Evolutionary conservation across 1,284 basidiomycete species (phyloP).

Genomic region (Spongispora temasekensis): DNA sequence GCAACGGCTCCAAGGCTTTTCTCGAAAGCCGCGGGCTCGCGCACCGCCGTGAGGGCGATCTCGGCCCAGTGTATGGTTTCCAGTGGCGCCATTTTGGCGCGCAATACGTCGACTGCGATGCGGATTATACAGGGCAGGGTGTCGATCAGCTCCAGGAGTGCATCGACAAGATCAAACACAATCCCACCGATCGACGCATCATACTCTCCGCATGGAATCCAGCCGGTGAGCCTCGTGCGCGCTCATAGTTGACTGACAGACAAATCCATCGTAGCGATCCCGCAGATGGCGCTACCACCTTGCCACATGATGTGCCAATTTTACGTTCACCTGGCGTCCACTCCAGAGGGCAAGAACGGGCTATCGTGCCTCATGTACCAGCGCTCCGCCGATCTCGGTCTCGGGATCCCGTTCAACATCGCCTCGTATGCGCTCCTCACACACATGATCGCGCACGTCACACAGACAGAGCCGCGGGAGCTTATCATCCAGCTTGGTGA

Average conservation of each 20-base stretch:
- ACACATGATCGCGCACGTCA: constrained; percentile 94
- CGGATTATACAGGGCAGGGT: constrained; percentile 84
- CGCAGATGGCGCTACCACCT: constrained; percentile 94
- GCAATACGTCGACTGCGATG: constrained; percentile 79
- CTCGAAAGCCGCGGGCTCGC: constrained; percentile 82
- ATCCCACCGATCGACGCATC: constrained; percentile 95
- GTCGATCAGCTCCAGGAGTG: constrained; percentile 93
- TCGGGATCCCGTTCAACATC: constrained; percentile 99
- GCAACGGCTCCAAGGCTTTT: constrained; percentile 90
- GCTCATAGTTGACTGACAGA: no score
- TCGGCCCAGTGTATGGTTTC: constrained; percentile 98
- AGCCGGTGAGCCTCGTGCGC: constrained; percentile 67
- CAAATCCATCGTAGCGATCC: constrained; percentile 63
- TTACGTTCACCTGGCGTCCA: constrained; percentile 85
- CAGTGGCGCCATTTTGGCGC: constrained; percentile 99
- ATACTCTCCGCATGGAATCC: constrained; percentile 98
- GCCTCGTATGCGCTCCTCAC: constrained; percentile 96
- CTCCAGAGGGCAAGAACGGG: constrained; percentile 59
- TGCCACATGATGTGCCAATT: constrained; percentile 99
- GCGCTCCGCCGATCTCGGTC: constrained; percentile 94
- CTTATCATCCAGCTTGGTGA: constrained; percentile 94
- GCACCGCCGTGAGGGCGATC: constrained; percentile 87
- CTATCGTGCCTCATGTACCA: constrained; percentile 98
- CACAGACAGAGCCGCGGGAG: constrained; percentile 83
- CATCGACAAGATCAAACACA: constrained; percentile 88